Percentiles rank a stretch among this genome's conserved stretches.
phyloP scores from a whole-genome alignment of 2,329 filamentous ascomycete species.

The Beauveria medogensis region DNA sequence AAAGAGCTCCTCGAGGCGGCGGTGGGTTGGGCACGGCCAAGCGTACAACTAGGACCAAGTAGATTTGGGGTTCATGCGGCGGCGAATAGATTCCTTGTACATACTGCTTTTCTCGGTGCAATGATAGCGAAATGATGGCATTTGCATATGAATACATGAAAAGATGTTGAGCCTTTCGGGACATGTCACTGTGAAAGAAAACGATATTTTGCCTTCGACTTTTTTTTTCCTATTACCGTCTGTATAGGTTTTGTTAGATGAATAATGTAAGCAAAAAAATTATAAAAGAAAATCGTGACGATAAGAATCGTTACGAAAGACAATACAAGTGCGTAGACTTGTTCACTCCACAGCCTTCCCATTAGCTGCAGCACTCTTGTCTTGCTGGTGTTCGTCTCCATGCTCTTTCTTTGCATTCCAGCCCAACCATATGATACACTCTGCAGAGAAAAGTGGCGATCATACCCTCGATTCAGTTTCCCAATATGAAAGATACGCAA shows the following conservation, averaged over 20 bases:
- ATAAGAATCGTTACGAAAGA: background rate
- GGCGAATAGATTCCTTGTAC: background rate
- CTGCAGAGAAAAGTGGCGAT: background rate
- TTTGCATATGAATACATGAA: background rate
- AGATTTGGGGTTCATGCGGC: constrained; percentile 2
- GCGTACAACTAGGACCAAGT: constrained; percentile 3
- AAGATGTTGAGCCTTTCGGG: background rate
- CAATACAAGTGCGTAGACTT: background rate
- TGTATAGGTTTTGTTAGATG: background rate
- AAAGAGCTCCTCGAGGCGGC: constrained; percentile 14
- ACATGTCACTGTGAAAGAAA: background rate
- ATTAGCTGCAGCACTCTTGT: background rate
- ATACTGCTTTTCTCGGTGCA: background rate
- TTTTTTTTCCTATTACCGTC: background rate
- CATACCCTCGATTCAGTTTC: background rate
- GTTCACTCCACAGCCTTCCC: background rate
- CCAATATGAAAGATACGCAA: background rate
- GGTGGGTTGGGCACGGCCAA: constrained; percentile 9
- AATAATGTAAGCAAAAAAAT: background rate
- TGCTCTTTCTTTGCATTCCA: background rate
- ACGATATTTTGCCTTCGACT: background rate
- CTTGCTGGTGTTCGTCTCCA: background rate
- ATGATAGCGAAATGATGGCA: background rate
- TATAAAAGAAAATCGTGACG: background rate
- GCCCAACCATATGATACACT: constrained; percentile 8